Percentiles rank a stretch among this genome's conserved stretches.
phyloP scores from a whole-genome alignment of 129 eudicot genomes.

The Lactuca sativa region DNA sequence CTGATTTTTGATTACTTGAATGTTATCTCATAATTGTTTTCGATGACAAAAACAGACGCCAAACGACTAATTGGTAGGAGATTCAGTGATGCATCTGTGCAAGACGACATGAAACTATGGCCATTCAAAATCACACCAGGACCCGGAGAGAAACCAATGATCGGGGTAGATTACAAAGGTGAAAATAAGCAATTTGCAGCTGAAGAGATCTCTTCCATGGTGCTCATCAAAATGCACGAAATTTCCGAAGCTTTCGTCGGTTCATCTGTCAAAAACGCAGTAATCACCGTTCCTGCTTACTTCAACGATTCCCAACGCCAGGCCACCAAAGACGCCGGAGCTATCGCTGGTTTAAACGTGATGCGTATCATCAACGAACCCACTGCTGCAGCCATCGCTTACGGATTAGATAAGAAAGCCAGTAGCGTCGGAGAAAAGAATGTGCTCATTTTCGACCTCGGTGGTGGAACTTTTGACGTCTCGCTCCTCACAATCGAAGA shows the following conservation, averaged over 20 bases:
- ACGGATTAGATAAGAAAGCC: slow-evolving; percentile 47
- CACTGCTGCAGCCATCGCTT: slow-evolving; percentile 50
- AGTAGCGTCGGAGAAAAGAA: slow-evolving; percentile 40
- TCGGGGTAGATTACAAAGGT: background rate
- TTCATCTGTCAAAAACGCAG: slow-evolving; percentile 39
- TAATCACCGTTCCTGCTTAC: slow-evolving; percentile 45
- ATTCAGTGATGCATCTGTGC: slow-evolving; percentile 19
- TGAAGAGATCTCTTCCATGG: too few relatives aligned
- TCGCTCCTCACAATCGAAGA: slow-evolving; percentile 45
- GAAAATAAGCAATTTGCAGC: too few relatives aligned
- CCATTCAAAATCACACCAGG: slow-evolving; percentile 18
- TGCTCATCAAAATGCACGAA: slow-evolving; percentile 34
- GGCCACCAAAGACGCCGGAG: too few relatives aligned
- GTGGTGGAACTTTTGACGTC: background rate
- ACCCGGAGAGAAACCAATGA: slow-evolving; percentile 13
- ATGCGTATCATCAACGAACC: slow-evolving; percentile 34
- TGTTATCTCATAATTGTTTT: background rate
- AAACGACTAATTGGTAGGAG: slow-evolving; percentile 18
- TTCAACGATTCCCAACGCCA: too few relatives aligned
- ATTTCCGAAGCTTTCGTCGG: slow-evolving; percentile 39
- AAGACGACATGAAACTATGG: slow-evolving; percentile 15
- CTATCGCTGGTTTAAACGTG: too few relatives aligned
- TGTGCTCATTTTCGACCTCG: slow-evolving; percentile 48
- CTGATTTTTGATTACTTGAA: background rate
- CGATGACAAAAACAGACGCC: slow-evolving; percentile 3